Percentiles rank a stretch among this genome's conserved stretches.
phyloP scores from a whole-genome alignment of 2,329 filamentous ascomycete genomes.

The Fusarium pseudograminearum region DNA sequence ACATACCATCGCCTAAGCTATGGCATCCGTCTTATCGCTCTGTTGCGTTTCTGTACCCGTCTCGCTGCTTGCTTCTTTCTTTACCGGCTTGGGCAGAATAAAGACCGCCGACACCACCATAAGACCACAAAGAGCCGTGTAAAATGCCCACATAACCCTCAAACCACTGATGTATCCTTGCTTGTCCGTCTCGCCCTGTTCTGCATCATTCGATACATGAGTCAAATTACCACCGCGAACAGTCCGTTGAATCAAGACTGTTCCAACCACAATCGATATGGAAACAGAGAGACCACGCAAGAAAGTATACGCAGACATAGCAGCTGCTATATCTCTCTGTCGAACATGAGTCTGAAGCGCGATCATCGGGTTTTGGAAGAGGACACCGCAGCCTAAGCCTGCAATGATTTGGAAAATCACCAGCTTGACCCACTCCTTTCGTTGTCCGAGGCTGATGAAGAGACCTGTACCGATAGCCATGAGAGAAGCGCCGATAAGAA shows the following conservation, averaged over 20 bases:
- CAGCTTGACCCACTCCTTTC: conserved; percentile 64
- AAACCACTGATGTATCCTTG: conserved; percentile 33
- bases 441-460: conserved; percentile 69
- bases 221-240: conserved; percentile 35
- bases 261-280: conserved; percentile 76
- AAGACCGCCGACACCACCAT: conserved; percentile 30
- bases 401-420: conserved; percentile 72
- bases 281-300: conserved; percentile 75
- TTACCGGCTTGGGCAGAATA: conserved; percentile 28
- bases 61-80: not conserved
- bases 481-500: conserved; percentile 68
- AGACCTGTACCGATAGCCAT: conserved; percentile 74
- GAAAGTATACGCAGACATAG: conserved; percentile 74
- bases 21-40: not conserved
- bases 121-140: conserved; percentile 29
- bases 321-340: conserved; percentile 72
- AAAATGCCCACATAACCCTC: conserved; percentile 40
- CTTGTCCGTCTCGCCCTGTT: conserved; percentile 19
- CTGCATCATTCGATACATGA: conserved; percentile 9
- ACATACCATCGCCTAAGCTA: not conserved
- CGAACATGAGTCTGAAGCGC: conserved; percentile 74
- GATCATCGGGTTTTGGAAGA: conserved; percentile 77
- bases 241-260: conserved; percentile 74
- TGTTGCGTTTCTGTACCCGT: conserved; percentile 4
- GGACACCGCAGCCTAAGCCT: conserved; percentile 72